Base-by-base conservation (phyloP, 352 stramenopile species). In the Globisporangium orthogonon region DNA sequence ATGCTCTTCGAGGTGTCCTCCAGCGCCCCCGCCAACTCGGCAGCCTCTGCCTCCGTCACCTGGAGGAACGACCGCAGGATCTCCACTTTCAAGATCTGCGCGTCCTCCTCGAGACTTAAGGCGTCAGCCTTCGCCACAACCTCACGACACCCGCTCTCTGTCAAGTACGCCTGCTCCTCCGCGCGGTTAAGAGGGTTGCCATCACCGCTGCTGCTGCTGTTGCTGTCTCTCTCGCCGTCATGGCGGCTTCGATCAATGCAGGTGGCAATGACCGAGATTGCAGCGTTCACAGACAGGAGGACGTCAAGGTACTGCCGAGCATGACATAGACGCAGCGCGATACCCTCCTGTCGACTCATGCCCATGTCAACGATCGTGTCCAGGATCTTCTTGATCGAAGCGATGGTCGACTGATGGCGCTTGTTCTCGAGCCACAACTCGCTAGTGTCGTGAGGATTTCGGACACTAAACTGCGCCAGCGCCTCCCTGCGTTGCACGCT, bases 1-100 rank as follows among this genome's bases (percentile, higher is more conserved):
- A 63, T 68, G 45, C 73, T 84, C 48, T 78, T 80, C 1, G 63
- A 79, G 23, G 46, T 55, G 29, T 79, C 74, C 29, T 39, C 17
- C 14, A 86, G 49, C 11, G 71, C 73, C 40, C 52, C 18, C 0
- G 66, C 30, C 2, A 83, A 51, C 13, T 78, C 72, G 1, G 43
- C 31, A 1, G 69, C 57, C 7, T 63, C 70, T 2, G 49, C 17
- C 58, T 76, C 45, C 0, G 74, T 79, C 6, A 56, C 50, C 39
- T 62, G 51, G 28, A 82, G 17, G 13, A 83, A 50, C 35, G 70
- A 69, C 2, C 61, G 64, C 41, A 86, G 53, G 30, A 71, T 37
- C 49, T 78, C 70, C 23, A 72, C 63, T 50, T 78, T 85, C n/a
- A 59, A 61, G 28, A 82, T 71, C 14, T 37, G 41, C 11, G 50